Conservation (phyloP, 306 rosid species). For the Alnus rubra region DNA sequence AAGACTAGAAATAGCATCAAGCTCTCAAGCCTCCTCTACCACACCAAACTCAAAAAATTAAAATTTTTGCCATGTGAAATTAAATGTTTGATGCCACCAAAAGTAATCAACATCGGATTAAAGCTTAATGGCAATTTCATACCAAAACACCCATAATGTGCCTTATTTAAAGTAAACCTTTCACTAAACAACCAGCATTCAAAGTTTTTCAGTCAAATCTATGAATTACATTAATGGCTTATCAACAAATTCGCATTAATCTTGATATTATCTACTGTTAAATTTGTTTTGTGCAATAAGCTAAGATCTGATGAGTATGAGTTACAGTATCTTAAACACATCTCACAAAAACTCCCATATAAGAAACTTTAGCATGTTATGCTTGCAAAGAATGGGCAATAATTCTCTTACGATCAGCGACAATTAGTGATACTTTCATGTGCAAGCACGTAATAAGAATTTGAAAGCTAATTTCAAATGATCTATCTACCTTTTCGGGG, state of each 20-base stretch:
- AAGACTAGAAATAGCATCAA: neutral
- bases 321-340: no score
- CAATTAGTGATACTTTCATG: neutral
- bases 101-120: neutral
- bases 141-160: neutral
- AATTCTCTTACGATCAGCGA: neutral
- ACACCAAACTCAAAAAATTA: no score
- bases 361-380: neutral
- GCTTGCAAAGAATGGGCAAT: neutral
- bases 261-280: no score
- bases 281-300: no score
- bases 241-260: no score
- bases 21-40: neutral
- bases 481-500: slow-evolving; percentile 40
- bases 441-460: neutral
- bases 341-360: neutral
- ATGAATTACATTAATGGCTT: neutral
- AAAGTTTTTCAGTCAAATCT: no score
- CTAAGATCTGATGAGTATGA: no score
- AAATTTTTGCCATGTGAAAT: neutral
- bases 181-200: neutral
- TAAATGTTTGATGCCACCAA: neutral
- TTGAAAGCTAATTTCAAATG: neutral
- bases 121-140: neutral
- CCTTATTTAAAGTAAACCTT: no score